These are phyloP conservation scores for Ceratocystis alfenasii DNA, from an alignment of 2,329 filamentous ascomycete species.

Conservation along the genomic window DNA sequence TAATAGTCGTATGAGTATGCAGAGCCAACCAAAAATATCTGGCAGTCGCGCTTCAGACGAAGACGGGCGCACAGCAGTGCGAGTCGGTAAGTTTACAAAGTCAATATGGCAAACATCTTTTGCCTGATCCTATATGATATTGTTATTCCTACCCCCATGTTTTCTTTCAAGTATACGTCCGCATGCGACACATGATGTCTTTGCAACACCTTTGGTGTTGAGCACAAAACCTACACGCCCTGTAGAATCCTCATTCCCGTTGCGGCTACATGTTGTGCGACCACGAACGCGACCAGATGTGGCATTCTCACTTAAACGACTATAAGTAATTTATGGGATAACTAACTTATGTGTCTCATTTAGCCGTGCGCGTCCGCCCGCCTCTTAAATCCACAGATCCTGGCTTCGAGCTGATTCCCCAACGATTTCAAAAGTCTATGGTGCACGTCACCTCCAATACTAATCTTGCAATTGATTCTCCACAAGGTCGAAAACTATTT, in stretches of 20 bases:
- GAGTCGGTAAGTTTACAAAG: constrained; percentile 65
- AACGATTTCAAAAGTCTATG: constrained; percentile 86
- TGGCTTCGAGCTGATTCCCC: constrained; percentile 87
- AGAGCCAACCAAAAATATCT: constrained; percentile 57
- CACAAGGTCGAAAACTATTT: constrained; percentile 87
- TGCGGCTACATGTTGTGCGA: not conserved
- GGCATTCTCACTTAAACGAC: not conserved
- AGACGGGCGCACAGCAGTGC: constrained; percentile 79
- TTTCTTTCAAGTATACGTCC: not conserved
- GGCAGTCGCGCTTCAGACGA: constrained; percentile 81
- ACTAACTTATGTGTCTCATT: constrained; percentile 10
- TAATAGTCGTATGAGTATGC: constrained; percentile 75
- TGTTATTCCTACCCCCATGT: not conserved
- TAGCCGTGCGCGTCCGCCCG: constrained; percentile 86
- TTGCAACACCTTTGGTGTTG: not conserved
- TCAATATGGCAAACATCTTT: constrained; percentile 7
- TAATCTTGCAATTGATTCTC: constrained; percentile 75
- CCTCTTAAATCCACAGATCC: constrained; percentile 73
- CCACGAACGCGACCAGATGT: not conserved
- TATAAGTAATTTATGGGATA: not conserved
- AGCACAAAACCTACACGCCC: not conserved
- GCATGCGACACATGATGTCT: not conserved
- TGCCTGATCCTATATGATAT: not conserved
- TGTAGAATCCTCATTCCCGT: not conserved
- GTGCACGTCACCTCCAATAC: constrained; percentile 81